Evolutionary conservation across 495 filamentous ascomycete species (phyloP).

Genomic region (Acidomyces sp.): DNA sequence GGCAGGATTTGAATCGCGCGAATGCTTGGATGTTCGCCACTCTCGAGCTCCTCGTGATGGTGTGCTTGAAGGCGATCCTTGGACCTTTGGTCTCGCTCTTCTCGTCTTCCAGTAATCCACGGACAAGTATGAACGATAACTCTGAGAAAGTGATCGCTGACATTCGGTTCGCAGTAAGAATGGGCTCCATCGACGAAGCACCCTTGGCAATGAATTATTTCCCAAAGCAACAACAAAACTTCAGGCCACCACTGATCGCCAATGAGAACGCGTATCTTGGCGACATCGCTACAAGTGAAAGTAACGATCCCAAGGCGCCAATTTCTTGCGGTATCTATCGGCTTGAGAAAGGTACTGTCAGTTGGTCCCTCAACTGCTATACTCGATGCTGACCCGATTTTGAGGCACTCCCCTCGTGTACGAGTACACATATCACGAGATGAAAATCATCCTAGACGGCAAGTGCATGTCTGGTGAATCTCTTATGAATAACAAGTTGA

Average conservation of each 20-base stretch:
- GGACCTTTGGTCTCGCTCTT: background rate
- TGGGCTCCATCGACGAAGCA: slow-evolving; percentile 10
- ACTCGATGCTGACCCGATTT: background rate
- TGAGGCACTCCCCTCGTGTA: slow-evolving; percentile 57
- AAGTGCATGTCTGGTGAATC: too few species aligned
- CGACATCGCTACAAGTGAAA: slow-evolving; percentile 48
- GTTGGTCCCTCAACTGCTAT: background rate
- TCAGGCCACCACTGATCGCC: slow-evolving; percentile 57
- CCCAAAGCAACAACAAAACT: slow-evolving; percentile 46
- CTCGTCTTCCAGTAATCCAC: background rate
- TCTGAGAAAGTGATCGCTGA: too few species aligned
- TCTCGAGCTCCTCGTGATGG: background rate
- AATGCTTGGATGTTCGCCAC: background rate
- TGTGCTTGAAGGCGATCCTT: background rate
- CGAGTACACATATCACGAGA: slow-evolving; percentile 64
- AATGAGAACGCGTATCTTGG: slow-evolving; percentile 65
- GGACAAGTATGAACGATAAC: background rate
- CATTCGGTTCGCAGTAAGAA: background rate
- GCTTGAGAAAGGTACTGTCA: slow-evolving; percentile 42
- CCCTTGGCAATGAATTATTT: slow-evolving; percentile 40
- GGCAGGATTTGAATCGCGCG: too few species aligned
- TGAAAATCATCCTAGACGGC: slow-evolving; percentile 73
- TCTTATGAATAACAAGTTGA: too few species aligned
- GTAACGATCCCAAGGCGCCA: slow-evolving; percentile 46
- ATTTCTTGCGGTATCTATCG: slow-evolving; percentile 62